Evolutionary conservation across 805 yeast genomes (phyloP).

Genomic region (Myxozyma neotropica): DNA sequence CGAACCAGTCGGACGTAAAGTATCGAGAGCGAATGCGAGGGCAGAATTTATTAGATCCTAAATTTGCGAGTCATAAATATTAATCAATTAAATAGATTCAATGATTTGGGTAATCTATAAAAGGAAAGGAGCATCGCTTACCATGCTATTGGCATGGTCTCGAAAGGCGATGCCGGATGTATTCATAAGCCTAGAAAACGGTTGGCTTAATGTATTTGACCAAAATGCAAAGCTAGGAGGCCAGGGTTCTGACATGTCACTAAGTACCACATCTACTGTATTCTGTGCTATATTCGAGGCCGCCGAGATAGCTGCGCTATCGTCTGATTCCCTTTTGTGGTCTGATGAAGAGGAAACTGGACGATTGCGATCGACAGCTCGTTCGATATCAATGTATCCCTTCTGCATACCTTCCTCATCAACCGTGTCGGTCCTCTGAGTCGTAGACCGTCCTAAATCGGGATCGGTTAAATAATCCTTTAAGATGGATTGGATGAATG

Average conservation of each 20-base stretch:
- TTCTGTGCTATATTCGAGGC: conserved; percentile 44
- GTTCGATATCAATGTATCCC: conserved; percentile 37
- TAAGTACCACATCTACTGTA: conserved; percentile 67
- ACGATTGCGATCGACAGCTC: conserved; percentile 12
- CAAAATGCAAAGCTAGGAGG: conserved; percentile 55
- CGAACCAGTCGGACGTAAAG: conserved; percentile 69
- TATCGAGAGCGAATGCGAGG: conserved; percentile 67
- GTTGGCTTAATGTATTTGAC: conserved; percentile 70
- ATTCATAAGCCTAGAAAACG: conserved; percentile 90
- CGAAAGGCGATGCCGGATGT: conserved; percentile 78
- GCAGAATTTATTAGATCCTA: conserved; percentile 91
- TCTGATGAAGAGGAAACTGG: neutral
- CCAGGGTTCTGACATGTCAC: conserved; percentile 77
- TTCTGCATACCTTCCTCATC: conserved; percentile 17
- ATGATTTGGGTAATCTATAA: too few species aligned
- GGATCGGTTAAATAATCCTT: conserved; percentile 51
- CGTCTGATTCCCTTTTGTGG: too few species aligned
- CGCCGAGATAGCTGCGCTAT: too few species aligned
- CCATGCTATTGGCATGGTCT: conserved; percentile 83
- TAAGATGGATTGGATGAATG: conserved; percentile 60
- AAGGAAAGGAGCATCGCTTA: conserved; percentile 39
- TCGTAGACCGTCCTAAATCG: conserved; percentile 35
- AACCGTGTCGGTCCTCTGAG: conserved; percentile 1
- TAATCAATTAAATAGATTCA: too few species aligned
- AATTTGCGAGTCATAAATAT: too few species aligned